Base-by-base conservation (phyloP, 1,284 basidiomycete species). In the Ustilago hordei region DNA sequence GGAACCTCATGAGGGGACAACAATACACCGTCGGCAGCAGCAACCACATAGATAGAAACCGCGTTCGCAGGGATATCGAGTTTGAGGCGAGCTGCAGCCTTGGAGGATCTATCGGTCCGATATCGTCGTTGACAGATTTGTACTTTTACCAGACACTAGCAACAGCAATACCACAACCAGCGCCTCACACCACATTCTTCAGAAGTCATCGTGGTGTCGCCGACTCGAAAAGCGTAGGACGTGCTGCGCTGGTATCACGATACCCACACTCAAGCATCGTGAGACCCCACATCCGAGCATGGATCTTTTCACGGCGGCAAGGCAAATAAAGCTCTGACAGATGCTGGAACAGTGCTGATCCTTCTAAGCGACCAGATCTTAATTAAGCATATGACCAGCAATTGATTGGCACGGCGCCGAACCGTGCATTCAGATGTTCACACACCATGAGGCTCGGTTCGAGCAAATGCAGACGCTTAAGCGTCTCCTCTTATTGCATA, bases 381-480 rank as follows among this genome's bases (percentile, higher is more conserved):
- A 11, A 8, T 45, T 8, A 19, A 19, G 13, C n/a, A 19, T 19
- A 45, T 19, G 43, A 23, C 8, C 43, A 19, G 43, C 43, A 15
- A 45, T 17, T 19, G 6, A 45, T n/a, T 19, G 43, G 13, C 43
- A 45, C n/a, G 48, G 31, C 28, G 31, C 52, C 52, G 52, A 41
- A 39, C 2, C 31, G 35, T 55, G 54, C 34, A 41, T 41, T 9
- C n/a, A 19, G 43, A 45, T 45, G 38, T 55, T 55, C 54, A 36
- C 54, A 55, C 36, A 41, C 36, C 54, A 55, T 55, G 23, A 38
- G 34, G 36, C 36, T 55, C 54, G 36, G 54, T 23, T 55, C 54
- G 54, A 39, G 48, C 48, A 32, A 32, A 13, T 50, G 48, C 48
- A 50, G 48, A 31, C 1, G 11, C 31, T 32, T 28, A 17, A 28